These are phyloP conservation scores for Erysimum cheiri DNA, from an alignment of 441 rosid genomes.

Conservation along the genomic window DNA sequence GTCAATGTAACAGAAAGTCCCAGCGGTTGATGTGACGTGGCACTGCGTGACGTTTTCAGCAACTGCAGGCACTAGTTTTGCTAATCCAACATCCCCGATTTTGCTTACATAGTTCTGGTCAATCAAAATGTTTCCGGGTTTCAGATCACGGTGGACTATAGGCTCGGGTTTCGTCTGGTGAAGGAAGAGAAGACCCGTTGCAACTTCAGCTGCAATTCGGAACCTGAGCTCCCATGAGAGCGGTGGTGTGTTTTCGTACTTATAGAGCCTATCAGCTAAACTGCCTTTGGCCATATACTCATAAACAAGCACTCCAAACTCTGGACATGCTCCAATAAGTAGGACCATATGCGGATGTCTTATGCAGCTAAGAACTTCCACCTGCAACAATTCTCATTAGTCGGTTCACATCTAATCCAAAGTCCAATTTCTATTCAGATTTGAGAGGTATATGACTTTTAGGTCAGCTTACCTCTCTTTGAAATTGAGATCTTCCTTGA, in stretches of 20 bases:
- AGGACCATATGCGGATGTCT: conserved; percentile 83
- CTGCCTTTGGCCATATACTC: conserved; percentile 80
- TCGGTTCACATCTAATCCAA: conserved; percentile 12
- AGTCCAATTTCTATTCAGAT: not conserved
- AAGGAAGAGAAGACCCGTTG: conserved; percentile 64
- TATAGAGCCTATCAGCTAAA: conserved; percentile 62
- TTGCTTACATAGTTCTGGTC: conserved; percentile 75
- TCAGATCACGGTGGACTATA: conserved; percentile 75
- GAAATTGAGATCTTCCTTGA: conserved; percentile 74
- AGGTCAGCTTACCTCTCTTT: conserved; percentile 57
- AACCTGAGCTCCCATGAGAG: conserved; percentile 74
- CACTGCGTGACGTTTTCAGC: conserved; percentile 64
- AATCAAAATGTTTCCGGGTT: conserved; percentile 72
- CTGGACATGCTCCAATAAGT: conserved; percentile 79
- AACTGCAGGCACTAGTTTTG: conserved; percentile 65
- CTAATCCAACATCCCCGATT: conserved; percentile 71
- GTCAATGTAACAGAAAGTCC: conserved; percentile 75
- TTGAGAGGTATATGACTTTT: not conserved
- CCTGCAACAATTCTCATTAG: conserved; percentile 45
- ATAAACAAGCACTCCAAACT: conserved; percentile 67
- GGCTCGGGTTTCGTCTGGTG: conserved; percentile 84
- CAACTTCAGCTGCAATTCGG: conserved; percentile 69
- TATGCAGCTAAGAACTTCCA: conserved; percentile 73
- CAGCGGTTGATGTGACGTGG: conserved; percentile 62
- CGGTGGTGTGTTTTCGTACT: conserved; percentile 49